phyloP scores from a whole-genome alignment of 176 grass and related monocot genomes.

The Cocos nucifera region DNA sequence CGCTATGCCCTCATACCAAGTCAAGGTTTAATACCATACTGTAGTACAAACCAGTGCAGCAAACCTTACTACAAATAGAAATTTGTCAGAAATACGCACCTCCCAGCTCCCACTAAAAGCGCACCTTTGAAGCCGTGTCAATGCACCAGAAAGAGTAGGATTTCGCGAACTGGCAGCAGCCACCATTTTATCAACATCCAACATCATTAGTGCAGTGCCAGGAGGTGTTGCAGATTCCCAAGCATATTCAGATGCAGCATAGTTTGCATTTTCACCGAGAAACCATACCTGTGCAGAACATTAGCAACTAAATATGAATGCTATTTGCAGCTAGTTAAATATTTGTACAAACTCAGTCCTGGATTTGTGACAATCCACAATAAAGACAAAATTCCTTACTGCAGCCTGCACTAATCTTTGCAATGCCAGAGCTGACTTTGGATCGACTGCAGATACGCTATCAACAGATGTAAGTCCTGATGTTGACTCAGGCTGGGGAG shows the following conservation, averaged over 20 bases:
- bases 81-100: conserved; percentile 32
- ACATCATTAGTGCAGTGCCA: conserved; percentile 98
- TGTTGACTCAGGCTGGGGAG: conserved; percentile 88
- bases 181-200: conserved; percentile 99
- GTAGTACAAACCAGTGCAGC: too few species aligned
- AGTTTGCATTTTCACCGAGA: conserved; percentile 99
- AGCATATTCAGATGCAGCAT: conserved; percentile 98
- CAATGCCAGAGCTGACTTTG: conserved; percentile 98
- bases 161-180: conserved; percentile 96
- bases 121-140: conserved; percentile 97
- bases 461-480: conserved; percentile 80
- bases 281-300: conserved; percentile 72
- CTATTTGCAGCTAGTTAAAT: not conserved
- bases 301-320: not conserved
- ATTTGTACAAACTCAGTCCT: too few species aligned
- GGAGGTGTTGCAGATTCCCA: conserved; percentile 96
- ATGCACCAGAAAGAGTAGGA: conserved; percentile 95
- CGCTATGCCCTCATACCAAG: too few species aligned
- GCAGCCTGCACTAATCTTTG: conserved; percentile 97
- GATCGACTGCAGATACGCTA: conserved; percentile 88
- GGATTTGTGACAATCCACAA: conserved; percentile 9
- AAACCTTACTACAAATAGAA: not conserved
- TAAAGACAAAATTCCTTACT: conserved; percentile 44
- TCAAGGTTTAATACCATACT: too few species aligned
- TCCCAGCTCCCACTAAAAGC: conserved; percentile 99